Evolutionary conservation across 2,329 filamentous ascomycete genomes (phyloP).

Genomic region (Aschersonia sp.): DNA sequence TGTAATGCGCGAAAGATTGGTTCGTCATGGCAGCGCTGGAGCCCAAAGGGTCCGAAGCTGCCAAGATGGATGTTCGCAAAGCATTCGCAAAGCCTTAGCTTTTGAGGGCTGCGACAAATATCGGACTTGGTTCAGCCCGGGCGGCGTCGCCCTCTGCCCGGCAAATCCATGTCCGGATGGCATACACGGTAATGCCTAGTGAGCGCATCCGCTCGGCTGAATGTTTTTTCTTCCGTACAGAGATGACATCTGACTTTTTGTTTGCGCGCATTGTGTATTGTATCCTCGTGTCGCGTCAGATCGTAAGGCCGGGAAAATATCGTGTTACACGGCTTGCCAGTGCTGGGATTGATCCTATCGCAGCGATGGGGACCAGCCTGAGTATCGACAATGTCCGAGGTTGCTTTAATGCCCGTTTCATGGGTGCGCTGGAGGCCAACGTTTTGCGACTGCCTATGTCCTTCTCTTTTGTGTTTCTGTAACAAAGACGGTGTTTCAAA

Average conservation of each 20-base stretch:
- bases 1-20: not conserved
- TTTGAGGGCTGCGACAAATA: too few species aligned
- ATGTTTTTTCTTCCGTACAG: constrained; percentile 93
- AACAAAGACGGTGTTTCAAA: constrained; percentile 79
- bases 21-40: too few species aligned
- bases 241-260: constrained; percentile 86
- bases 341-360: constrained; percentile 85
- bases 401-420: constrained; percentile 20
- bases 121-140: not conserved
- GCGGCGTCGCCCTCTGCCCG: constrained; percentile 41
- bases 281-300: constrained; percentile 89
- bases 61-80: too few species aligned
- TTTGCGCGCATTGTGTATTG: constrained; percentile 89
- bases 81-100: too few species aligned
- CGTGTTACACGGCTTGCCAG: constrained; percentile 86
- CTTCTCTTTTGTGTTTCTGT: constrained; percentile 92
- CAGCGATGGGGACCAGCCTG: constrained; percentile 91
- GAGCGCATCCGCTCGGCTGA: constrained; percentile 86
- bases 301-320: constrained; percentile 94
- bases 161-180: constrained; percentile 74
- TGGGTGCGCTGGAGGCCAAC: constrained; percentile 12
- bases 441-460: constrained; percentile 61
- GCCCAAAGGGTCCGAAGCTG: too few species aligned
- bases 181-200: constrained; percentile 91
- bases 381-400: constrained; percentile 53